These are phyloP conservation scores for Thalassiosira profunda DNA, from an alignment of 108 stramenopile species.

Conservation along the genomic window DNA sequence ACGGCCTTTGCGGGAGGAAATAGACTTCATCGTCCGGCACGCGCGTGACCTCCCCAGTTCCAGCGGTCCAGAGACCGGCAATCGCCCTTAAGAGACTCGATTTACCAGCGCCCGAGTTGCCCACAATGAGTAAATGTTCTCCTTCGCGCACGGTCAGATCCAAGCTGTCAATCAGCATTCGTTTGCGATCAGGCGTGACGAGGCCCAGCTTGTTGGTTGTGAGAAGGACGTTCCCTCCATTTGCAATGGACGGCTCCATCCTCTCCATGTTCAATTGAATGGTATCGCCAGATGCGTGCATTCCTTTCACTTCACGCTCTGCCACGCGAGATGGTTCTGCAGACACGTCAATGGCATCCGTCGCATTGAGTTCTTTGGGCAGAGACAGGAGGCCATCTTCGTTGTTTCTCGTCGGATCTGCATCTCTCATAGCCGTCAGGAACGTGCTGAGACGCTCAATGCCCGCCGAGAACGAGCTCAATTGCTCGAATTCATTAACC, in stretches of 20 bases:
- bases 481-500: conserved; percentile 95
- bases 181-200: conserved; percentile 80
- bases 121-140: conserved; percentile 92
- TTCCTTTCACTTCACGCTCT: not conserved
- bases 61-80: conserved; percentile 93
- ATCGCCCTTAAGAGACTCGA: conserved; percentile 86
- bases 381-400: conserved; percentile 42
- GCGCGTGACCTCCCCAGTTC: conserved; percentile 79
- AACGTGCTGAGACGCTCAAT: conserved; percentile 90
- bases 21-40: conserved; percentile 81
- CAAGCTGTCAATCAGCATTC: conserved; percentile 67
- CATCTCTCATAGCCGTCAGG: conserved; percentile 73
- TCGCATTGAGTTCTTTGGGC: conserved; percentile 19
- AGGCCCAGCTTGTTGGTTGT: conserved; percentile 62
- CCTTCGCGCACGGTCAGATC: conserved; percentile 64
- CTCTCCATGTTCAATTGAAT: conserved; percentile 43
- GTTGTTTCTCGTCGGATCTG: conserved; percentile 51
- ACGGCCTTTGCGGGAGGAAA: conserved; percentile 96
- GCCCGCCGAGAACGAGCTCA: conserved; percentile 90
- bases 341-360: not conserved
- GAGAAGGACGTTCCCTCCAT: conserved; percentile 36
- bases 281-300: not conserved
- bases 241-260: conserved; percentile 9
- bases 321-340: conserved; percentile 1
- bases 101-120: conserved; percentile 91